Evolutionary conservation across 1,139 yeast species (phyloP).

Genomic region (Wickerhamomyces sp.): DNA sequence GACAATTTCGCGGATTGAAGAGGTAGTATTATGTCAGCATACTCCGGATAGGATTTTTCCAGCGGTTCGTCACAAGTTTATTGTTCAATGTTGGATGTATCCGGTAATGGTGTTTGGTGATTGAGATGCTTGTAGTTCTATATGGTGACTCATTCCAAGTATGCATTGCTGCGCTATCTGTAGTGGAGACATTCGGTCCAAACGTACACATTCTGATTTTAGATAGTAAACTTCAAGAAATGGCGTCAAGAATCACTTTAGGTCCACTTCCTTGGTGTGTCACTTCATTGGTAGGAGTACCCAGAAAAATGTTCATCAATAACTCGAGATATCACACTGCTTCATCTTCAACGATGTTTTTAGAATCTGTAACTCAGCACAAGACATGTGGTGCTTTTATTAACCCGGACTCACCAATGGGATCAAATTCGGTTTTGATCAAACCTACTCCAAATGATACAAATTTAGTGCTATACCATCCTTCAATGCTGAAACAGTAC

Average conservation of each 20-base stretch:
- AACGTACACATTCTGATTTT: neutral
- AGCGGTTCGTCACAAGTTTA: no score
- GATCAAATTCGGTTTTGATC: neutral
- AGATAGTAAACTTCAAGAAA: neutral
- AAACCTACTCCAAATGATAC: conserved; percentile 1
- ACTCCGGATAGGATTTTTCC: no score
- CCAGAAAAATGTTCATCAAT: neutral
- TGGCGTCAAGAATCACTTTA: neutral
- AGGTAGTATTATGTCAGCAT: no score
- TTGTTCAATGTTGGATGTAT: no score
- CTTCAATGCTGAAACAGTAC: neutral
- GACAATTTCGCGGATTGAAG: no score
- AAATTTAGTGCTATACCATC: conserved; percentile 1
- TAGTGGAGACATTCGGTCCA: conserved; percentile 3
- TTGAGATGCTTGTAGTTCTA: conserved; percentile 7
- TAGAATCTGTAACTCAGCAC: conserved; percentile 1
- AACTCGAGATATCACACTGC: conserved; percentile 1
- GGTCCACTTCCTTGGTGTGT: conserved; percentile 11
- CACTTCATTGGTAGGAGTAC: neutral
- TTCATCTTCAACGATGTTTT: conserved; percentile 5
- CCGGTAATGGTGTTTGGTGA: no score
- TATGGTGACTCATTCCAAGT: conserved; percentile 6
- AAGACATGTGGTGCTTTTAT: neutral
- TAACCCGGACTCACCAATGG: neutral
- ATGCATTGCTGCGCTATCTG: conserved; percentile 2